A percentile compares a stretch with the other conserved stretches of the same genome.
Evolutionary conservation across 192 early-diverging fungal species (phyloP).

Genomic region (Coemansia umbellata): DNA sequence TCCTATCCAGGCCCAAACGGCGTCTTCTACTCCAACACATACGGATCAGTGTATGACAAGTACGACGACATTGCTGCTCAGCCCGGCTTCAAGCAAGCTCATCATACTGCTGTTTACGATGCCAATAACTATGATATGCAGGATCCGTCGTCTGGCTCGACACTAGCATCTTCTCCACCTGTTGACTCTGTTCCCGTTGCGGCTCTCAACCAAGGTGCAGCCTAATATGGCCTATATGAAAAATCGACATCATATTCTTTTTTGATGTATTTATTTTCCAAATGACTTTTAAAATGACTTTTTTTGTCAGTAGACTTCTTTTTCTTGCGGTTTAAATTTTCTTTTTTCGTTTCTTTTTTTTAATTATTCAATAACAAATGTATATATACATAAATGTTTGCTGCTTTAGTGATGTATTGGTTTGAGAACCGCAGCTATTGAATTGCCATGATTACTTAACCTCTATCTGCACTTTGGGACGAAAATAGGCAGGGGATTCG

Average conservation of each 20-base stretch:
- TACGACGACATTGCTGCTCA: slow-evolving; percentile 1
- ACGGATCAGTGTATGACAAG: background rate
- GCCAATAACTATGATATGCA: background rate
- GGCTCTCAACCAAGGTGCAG: slow-evolving; percentile 20
- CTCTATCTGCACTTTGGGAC: no score
- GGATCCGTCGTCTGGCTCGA: slow-evolving; percentile 35
- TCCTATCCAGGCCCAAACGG: slow-evolving; percentile 49
- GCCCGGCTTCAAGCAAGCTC: background rate
- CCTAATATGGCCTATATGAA: slow-evolving; percentile 3
- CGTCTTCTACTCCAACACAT: slow-evolving; percentile 27
- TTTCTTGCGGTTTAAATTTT: background rate
- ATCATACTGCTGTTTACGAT: background rate
- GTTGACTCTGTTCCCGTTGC: slow-evolving; percentile 17
- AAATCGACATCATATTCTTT: background rate
- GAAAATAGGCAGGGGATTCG: no score
- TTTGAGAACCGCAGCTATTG: no score
- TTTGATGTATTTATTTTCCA: background rate
- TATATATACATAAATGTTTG: no score
- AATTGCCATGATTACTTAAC: no score
- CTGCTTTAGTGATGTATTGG: no score
- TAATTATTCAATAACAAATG: background rate
- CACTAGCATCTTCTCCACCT: slow-evolving; percentile 44
- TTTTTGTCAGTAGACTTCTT: background rate
- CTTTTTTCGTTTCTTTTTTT: background rate
- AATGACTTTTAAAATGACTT: background rate